phyloP scores from a whole-genome alignment of 192 early-diverging fungal genomes.

The Coemansia reversa region DNA sequence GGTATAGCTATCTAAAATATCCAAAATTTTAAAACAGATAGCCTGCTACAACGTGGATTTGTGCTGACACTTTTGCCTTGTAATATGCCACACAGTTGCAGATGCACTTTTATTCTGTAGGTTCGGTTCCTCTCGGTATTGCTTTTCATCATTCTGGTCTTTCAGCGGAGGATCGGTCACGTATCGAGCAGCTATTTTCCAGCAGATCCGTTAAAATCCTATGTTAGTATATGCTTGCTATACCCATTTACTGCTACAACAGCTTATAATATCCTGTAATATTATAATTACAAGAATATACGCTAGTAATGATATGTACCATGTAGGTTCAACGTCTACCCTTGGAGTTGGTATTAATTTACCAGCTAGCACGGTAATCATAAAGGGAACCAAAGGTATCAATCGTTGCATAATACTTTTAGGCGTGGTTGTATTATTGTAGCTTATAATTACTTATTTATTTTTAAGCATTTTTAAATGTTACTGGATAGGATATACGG shows the following conservation, averaged over 20 bases:
- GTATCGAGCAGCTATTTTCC: conserved; percentile 59
- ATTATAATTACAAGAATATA: too few species aligned
- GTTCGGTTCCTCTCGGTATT: conserved; percentile 58
- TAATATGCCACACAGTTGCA: too few species aligned
- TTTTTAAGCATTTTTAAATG: not conserved
- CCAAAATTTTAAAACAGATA: not conserved
- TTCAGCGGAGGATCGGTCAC: conserved; percentile 29
- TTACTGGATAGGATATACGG: conserved; percentile 23
- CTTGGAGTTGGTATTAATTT: conserved; percentile 78
- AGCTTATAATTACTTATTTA: too few species aligned
- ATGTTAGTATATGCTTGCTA: conserved; percentile 48
- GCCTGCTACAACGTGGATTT: not conserved
- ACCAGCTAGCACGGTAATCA: conserved; percentile 70
- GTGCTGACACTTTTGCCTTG: not conserved
- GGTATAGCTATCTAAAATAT: not conserved
- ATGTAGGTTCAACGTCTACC: conserved; percentile 66
- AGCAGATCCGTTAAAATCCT: conserved; percentile 56
- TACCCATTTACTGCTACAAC: not conserved
- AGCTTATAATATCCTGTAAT: too few species aligned
- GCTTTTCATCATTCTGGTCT: conserved; percentile 73
- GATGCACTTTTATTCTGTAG: conserved; percentile 26
- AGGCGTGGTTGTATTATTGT: not conserved
- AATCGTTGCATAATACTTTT: not conserved
- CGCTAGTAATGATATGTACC: not conserved
- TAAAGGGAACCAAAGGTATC: conserved; percentile 64